Conservation (phyloP, 2,329 filamentous ascomycete species). For the Nothomitra cinnamomea region DNA sequence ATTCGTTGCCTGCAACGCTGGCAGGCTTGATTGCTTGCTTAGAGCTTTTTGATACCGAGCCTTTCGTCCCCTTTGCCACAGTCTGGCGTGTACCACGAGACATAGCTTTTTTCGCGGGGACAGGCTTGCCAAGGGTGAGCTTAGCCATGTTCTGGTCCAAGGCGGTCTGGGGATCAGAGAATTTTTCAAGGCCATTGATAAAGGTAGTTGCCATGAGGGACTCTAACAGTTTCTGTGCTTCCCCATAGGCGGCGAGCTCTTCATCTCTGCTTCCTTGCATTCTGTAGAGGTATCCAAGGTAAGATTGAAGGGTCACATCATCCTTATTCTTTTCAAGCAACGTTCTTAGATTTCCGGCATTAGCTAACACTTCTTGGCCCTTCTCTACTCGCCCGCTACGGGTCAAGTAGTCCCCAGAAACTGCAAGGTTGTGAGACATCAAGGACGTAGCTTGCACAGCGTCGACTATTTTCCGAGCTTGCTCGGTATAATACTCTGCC, state of each 20-base stretch:
- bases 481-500: constrained; percentile 73
- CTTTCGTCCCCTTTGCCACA: neutral
- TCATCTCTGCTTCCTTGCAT: constrained; percentile 16
- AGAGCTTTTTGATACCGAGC: neutral
- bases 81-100: neutral
- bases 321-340: constrained; percentile 3
- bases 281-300: constrained; percentile 19
- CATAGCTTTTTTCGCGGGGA: neutral
- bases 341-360: constrained; percentile 24
- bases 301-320: constrained; percentile 15
- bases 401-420: constrained; percentile 31
- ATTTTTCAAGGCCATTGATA: constrained; percentile 3
- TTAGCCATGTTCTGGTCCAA: constrained; percentile 4
- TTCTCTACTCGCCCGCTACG: constrained; percentile 32
- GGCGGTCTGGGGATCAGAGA: neutral
- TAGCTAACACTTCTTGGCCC: constrained; percentile 33
- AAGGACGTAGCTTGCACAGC: constrained; percentile 45
- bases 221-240: constrained; percentile 16
- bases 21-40: neutral
- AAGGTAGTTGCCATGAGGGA: constrained; percentile 3
- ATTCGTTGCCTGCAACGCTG: constrained; percentile 17
- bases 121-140: neutral
- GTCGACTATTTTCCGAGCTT: constrained; percentile 60
- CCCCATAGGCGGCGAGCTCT: constrained; percentile 18
- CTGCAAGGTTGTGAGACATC: constrained; percentile 27